Evolutionary conservation across 257 asterid species (phyloP).

Genomic region (Fraxinus cuspidata): DNA sequence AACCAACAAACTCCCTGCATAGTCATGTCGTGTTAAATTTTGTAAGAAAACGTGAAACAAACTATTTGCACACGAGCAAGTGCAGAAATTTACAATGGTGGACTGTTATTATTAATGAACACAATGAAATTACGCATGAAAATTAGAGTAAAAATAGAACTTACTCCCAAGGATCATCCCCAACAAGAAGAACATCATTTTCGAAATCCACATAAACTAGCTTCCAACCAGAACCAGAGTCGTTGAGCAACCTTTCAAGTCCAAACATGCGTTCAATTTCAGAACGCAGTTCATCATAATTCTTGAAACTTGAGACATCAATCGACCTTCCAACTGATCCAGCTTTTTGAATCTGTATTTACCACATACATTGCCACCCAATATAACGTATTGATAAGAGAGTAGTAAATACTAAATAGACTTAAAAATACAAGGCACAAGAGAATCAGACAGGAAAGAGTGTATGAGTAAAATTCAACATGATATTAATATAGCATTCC

Average conservation of each 20-base stretch:
- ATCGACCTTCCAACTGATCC: constrained; percentile 98
- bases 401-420: not conserved
- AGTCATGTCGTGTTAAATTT: not conserved
- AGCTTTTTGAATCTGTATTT: constrained; percentile 71
- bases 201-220: constrained; percentile 91
- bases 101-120: not conserved
- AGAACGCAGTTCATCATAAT: constrained; percentile 68
- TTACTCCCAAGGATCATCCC: constrained; percentile 99
- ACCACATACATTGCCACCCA: not conserved
- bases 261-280: constrained; percentile 94
- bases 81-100: not conserved
- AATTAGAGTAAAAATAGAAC: constrained; percentile 26
- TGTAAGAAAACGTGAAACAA: not conserved
- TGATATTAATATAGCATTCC: not conserved
- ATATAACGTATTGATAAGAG: not conserved
- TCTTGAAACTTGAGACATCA: constrained; percentile 74
- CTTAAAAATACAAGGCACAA: not conserved
- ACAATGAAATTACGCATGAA: not conserved
- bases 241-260: constrained; percentile 75
- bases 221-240: constrained; percentile 84
- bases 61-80: not conserved
- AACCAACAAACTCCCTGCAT: constrained; percentile 83
- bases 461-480: not conserved
- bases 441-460: not conserved
- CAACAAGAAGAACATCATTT: constrained; percentile 83